Percentiles rank a stretch among this genome's conserved stretches.
These are phyloP conservation scores for Aechmea fasciata DNA, from an alignment of 176 grass and related monocot genomes.

Conservation along the genomic window DNA sequence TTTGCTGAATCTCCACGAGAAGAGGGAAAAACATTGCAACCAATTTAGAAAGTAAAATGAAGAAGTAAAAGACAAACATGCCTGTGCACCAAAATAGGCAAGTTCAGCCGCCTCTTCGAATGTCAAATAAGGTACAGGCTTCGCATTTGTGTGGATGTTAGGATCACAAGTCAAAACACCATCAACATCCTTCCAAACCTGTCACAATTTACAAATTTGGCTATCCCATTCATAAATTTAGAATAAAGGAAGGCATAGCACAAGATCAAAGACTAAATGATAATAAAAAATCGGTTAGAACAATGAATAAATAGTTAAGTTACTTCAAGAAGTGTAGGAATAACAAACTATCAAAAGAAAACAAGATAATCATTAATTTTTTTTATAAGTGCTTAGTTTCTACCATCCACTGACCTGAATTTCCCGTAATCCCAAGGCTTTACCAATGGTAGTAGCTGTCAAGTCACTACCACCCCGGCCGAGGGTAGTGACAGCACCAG, in stretches of 20 bases:
- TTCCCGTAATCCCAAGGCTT: conserved; percentile 95
- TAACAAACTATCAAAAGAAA: not conserved
- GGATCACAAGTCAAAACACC: conserved; percentile 94
- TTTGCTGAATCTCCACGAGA: too few species aligned
- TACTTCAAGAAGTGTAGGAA: not conserved
- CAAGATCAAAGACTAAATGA: not conserved
- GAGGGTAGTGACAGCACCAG: conserved; percentile 78
- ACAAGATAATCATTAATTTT: not conserved
- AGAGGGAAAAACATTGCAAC: not conserved
- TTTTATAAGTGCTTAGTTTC: not conserved
- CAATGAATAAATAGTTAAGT: not conserved
- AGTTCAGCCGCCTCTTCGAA: conserved; percentile 98
- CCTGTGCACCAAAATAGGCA: conserved; percentile 96
- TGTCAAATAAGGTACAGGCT: conserved; percentile 83
- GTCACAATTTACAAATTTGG: not conserved
- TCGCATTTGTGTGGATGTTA: conserved; percentile 73
- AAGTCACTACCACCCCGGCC: conserved; percentile 90
- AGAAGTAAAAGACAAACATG: conserved; percentile 1
- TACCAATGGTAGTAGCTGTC: conserved; percentile 94
- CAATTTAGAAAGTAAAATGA: not conserved
- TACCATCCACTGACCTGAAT: conserved; percentile 52
- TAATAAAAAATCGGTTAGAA: not conserved
- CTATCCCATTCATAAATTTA: not conserved
- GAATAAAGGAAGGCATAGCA: not conserved
- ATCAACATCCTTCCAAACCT: conserved; percentile 99